Conservation (phyloP, 2,329 filamentous ascomycete genomes). For the Gyromitra esculenta region DNA sequence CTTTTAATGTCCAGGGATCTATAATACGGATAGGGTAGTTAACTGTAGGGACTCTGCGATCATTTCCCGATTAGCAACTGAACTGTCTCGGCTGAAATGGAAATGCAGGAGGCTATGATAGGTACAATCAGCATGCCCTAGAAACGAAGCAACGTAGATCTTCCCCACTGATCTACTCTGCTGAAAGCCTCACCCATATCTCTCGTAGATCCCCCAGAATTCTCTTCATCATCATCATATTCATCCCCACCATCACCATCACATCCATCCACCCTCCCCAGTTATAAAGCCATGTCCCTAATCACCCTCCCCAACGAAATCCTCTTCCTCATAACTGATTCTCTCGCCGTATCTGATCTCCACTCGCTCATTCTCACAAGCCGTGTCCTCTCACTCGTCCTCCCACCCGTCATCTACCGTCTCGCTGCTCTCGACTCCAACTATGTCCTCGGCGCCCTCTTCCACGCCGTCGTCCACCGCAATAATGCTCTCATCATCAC, state of each 20-base stretch:
- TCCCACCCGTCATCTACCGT: constrained; percentile 8
- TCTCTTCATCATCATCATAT: not conserved
- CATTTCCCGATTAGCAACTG: not conserved
- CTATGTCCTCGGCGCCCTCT: constrained; percentile 13
- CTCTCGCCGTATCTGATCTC: constrained; percentile 1
- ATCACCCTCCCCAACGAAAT: constrained; percentile 32
- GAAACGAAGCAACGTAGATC: not conserved
- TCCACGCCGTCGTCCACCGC: constrained; percentile 10
- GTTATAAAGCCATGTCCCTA: constrained; percentile 20
- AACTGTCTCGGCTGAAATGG: constrained; percentile 8
- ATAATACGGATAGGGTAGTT: no score
- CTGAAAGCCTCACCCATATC: not conserved
- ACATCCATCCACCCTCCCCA: not conserved
- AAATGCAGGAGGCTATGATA: not conserved
- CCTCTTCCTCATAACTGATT: constrained; percentile 25
- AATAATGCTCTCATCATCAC: constrained; percentile 14
- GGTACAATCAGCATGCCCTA: not conserved
- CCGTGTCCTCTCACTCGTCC: constrained; percentile 14
- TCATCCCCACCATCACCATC: not conserved
- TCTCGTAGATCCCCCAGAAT: not conserved
- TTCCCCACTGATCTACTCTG: constrained; percentile 3
- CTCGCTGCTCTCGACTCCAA: constrained; percentile 8
- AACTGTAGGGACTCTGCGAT: not conserved
- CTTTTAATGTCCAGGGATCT: not conserved
- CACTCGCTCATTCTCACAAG: constrained; percentile 27